Evolutionary conservation across 2,329 filamentous ascomycete genomes (phyloP), one percentile per base, ranked within the genome.

Genomic region (Diaporthe batatas): DNA sequence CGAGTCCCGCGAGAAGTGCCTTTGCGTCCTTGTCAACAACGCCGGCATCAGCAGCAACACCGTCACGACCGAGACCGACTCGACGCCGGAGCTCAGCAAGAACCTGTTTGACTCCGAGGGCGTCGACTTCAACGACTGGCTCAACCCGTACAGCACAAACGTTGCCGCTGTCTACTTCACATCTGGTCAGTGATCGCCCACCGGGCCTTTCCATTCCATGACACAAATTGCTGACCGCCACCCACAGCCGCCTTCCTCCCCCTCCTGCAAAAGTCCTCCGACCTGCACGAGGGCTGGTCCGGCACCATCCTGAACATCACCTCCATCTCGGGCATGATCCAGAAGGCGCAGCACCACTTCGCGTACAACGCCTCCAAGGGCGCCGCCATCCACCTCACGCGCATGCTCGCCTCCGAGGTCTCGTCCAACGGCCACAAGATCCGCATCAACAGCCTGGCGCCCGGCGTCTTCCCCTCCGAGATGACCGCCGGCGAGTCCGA

Each of bases 391-490:
- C 91, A 93, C 76, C 81, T 93, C 70, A 91, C 86, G 44, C 85
- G 90, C 71, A 91, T 93, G 79, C 82, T 93, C 14, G 90, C 91
- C 0, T 83, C 85, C 49, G 91, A 93, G 80, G 79, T 93, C 7
- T 87, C 88, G 0, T 83, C 83, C 73, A 85, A 89, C 59, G 86
- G 87, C 25, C 87, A 92, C 74, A 91, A 90, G 80, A 85, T 89
- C 53, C 93, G 94, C 76, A 87, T 92, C 49, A 88, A 95, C 78
- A 90, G 91, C 53, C 93, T 94, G 74, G 93, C 93, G 0, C 93
- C 93, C 0, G 92, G 92, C 44, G 87, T 93, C 36, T 89, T 89
- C 77, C 91, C 91, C 23, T 92, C 91, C 78, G 92, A 93, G 87
- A 94, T 93, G 92, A 91, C 91, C 51, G 87, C 89, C 1, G 80